Percentiles rank a stretch among this genome's conserved stretches.
These are phyloP conservation scores for Pterulicium gracile DNA, from an alignment of 1,284 basidiomycete species.

Conservation along the genomic window DNA sequence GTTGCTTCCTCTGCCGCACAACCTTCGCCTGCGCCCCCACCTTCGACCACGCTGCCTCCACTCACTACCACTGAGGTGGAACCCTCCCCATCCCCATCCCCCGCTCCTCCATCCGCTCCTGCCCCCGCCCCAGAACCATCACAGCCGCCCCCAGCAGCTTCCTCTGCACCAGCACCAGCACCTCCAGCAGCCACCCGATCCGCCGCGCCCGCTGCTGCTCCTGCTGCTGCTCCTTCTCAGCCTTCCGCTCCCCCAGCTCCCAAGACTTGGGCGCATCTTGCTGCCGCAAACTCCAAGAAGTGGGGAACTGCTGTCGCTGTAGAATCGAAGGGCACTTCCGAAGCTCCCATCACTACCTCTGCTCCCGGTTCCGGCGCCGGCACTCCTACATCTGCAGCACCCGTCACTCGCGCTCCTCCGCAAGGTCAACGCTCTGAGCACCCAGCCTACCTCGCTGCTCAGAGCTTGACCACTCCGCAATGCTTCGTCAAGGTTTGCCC, in stretches of 20 bases:
- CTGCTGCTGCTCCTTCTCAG: slow-evolving; percentile 24
- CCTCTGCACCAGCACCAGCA: slow-evolving; percentile 17
- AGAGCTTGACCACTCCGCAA: slow-evolving; percentile 53
- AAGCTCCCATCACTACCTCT: slow-evolving; percentile 39
- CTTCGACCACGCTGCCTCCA: slow-evolving; percentile 25
- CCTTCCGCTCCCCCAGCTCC: slow-evolving; percentile 45
- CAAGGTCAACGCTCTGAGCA: slow-evolving; percentile 26
- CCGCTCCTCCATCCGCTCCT: slow-evolving; percentile 23
- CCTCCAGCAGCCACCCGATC: slow-evolving; percentile 22
- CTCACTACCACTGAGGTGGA: slow-evolving; percentile 19
- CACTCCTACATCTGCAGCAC: slow-evolving; percentile 30
- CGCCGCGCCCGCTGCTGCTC: slow-evolving; percentile 18
- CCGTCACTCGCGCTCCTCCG: slow-evolving; percentile 18
- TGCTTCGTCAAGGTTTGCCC: slow-evolving; percentile 84
- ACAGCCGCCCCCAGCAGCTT: slow-evolving; percentile 24
- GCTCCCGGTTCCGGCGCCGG: slow-evolving; percentile 33
- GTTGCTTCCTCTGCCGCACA: slow-evolving; percentile 19
- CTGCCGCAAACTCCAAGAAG: slow-evolving; percentile 67
- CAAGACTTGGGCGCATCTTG: slow-evolving; percentile 87
- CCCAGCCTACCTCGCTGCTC: slow-evolving; percentile 43
- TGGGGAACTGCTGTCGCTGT: slow-evolving; percentile 73
- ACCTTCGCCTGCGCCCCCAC: slow-evolving; percentile 20
- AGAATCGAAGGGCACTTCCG: slow-evolving; percentile 61
- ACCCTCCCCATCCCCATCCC: slow-evolving; percentile 19
- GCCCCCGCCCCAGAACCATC: slow-evolving; percentile 24